Evolutionary conservation across 345 rosid species (phyloP), one percentile per base, ranked within the genome.

Genomic region (Psidium friedrichsthalianum): DNA sequence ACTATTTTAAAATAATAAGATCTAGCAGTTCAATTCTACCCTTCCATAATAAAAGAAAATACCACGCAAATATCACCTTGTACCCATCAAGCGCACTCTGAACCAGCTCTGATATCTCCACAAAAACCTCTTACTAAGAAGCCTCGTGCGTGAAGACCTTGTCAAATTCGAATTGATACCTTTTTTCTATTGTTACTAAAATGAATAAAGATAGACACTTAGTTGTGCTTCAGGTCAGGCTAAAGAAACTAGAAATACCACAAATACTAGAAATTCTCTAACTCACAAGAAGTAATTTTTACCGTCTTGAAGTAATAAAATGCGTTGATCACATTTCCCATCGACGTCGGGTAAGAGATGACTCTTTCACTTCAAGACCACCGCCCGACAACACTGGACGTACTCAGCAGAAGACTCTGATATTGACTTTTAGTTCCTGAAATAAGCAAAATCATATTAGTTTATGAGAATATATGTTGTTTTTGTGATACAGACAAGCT

Each of bases 41-140:
- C 52, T 18, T 29, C 21, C 8, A 74, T n/a, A 24, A 36, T 18
- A 13, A 56, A 56, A 56, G 51, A 83, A 20, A 55, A 9, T 44
- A 15, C 24, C 13, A 69, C 25, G 29, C 18, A 25, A 81, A 58
- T 74, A 57, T 87, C 64, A 95, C 98, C 98, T 97, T 97, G 61
- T 97, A 97, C 69, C 99, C 98, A 89, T 97, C 99, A 82, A 97
- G 93, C 22, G 98, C 98, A 85, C 99, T 97, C 85, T 97, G 99
- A 61, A 95, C 94, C 82, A 95, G 86, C 88, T 97, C 98, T 12
- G 98, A 95, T 86, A 97, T 94, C 89, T 97, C 99, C 18, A 91
- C 91, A 88, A 97, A 97, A 20, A 97, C 96, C 87, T 94, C 95
- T 85, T 94, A 91, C 83, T 97, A 98, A 47, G 96, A 93, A 83